These are phyloP conservation scores for Aspergillus phoenicis DNA, from an alignment of 2,329 filamentous ascomycete genomes.

Conservation along the genomic window DNA sequence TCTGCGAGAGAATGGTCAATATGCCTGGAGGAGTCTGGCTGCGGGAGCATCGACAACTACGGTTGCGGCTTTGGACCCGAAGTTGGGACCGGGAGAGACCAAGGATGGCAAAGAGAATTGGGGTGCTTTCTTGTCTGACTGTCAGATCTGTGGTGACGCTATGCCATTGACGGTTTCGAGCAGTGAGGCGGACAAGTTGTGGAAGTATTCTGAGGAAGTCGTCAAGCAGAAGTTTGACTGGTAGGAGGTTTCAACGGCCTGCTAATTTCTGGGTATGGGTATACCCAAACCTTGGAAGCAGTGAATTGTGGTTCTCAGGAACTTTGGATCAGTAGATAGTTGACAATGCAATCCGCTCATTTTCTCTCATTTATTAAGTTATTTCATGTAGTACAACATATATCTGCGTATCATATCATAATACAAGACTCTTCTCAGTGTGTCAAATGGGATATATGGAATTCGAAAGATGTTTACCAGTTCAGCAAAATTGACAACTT, in stretches of 20 bases:
- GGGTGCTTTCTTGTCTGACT: conserved; percentile 32
- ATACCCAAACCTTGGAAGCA: no score
- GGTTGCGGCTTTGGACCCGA: conserved; percentile 32
- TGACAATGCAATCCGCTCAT: no score
- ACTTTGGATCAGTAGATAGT: no score
- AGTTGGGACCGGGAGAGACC: conserved; percentile 5
- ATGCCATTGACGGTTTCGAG: conserved; percentile 28
- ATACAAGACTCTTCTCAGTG: no score
- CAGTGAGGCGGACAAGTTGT: conserved; percentile 47
- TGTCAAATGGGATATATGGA: no score
- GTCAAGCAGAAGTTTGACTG: conserved; percentile 30
- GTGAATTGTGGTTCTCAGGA: no score
- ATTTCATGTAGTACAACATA: no score
- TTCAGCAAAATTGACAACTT: no score
- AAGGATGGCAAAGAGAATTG: conserved; percentile 32
- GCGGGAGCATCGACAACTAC: conserved; percentile 33
- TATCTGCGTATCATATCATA: no score
- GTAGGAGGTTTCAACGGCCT: neutral
- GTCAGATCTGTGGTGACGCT: conserved; percentile 15
- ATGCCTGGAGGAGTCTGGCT: conserved; percentile 6
- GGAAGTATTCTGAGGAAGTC: conserved; percentile 51
- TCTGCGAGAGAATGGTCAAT: neutral
- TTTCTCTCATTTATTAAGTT: no score
- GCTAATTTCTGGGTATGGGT: no score
- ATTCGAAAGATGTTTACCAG: no score